These are phyloP conservation scores for Shiraia sp. DNA, from an alignment of 2,329 filamentous ascomycete species.

Conservation along the genomic window DNA sequence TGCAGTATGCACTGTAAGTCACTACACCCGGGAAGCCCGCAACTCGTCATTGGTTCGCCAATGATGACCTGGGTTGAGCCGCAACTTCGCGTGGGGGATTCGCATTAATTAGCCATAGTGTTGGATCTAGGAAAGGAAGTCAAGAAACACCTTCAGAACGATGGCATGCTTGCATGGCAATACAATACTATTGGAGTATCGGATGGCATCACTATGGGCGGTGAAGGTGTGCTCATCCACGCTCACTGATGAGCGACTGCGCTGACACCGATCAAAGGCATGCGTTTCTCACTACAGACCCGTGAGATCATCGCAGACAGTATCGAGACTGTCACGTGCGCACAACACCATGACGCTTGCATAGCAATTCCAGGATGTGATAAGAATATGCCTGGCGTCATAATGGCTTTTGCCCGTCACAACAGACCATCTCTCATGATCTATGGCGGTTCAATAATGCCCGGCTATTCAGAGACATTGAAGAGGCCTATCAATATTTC, in stretches of 20 bases:
- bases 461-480: conserved; percentile 77
- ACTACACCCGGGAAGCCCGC: conserved; percentile 2
- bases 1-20: conserved; percentile 55
- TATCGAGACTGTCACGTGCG: conserved; percentile 98
- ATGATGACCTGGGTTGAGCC: conserved; percentile 7
- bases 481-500: conserved; percentile 77
- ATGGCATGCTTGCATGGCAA: conserved; percentile 92
- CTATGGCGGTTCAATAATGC: conserved; percentile 92
- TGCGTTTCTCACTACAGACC: conserved; percentile 93
- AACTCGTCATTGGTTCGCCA: conserved; percentile 5
- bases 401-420: conserved; percentile 84
- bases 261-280: conserved; percentile 60
- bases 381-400: conserved; percentile 87
- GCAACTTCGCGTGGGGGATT: conserved; percentile 14
- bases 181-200: conserved; percentile 91
- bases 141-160: conserved; percentile 77
- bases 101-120: conserved; percentile 55
- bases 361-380: conserved; percentile 96
- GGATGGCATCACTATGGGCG: conserved; percentile 94
- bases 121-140: conserved; percentile 85
- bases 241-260: background rate
- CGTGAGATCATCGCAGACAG: conserved; percentile 97
- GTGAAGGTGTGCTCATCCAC: conserved; percentile 64
- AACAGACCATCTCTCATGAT: conserved; percentile 97
- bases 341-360: conserved; percentile 98